Conservation (phyloP, 805 yeast species). For the Suhomyces canberraensis region DNA sequence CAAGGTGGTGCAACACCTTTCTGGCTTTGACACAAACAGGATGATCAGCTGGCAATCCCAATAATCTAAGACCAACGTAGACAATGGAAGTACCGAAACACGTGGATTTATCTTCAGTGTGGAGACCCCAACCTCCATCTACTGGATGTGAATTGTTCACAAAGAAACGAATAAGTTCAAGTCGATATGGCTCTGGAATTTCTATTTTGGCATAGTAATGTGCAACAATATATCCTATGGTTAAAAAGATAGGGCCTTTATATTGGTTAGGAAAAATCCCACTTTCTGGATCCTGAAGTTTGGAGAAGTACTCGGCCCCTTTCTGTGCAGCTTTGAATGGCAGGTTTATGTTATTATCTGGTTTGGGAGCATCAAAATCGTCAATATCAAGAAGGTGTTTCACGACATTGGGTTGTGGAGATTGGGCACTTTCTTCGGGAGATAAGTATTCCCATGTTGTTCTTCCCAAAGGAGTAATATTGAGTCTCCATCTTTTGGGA, state of each 20-base stretch:
- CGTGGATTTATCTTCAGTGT: constrained; percentile 87
- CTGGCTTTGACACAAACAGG: constrained; percentile 78
- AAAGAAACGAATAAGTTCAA: constrained; percentile 78
- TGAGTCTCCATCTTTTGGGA: constrained; percentile 67
- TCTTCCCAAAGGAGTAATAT: constrained; percentile 67
- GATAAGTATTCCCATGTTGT: constrained; percentile 74
- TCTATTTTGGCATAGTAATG: constrained; percentile 65
- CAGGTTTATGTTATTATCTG: constrained; percentile 33
- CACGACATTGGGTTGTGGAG: constrained; percentile 53
- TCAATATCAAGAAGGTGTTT: constrained; percentile 51
- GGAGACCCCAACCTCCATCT: constrained; percentile 99
- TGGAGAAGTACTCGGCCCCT: constrained; percentile 67
- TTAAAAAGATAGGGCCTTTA: constrained; percentile 97
- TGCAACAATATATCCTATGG: constrained; percentile 80
- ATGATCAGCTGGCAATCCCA: constrained; percentile 74
- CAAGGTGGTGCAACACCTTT: constrained; percentile 60
- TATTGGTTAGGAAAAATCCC: constrained; percentile 92
- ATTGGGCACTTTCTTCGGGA: constrained; percentile 33
- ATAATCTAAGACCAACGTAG: constrained; percentile 73
- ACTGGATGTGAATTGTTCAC: constrained; percentile 95
- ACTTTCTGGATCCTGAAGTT: constrained; percentile 69
- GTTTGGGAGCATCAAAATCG: constrained; percentile 35
- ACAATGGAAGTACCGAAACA: constrained; percentile 92
- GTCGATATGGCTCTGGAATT: constrained; percentile 61
- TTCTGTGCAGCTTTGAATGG: constrained; percentile 64